Base-by-base conservation (phyloP, 2,329 filamentous ascomycete species). In the Ilyonectria sp. region DNA sequence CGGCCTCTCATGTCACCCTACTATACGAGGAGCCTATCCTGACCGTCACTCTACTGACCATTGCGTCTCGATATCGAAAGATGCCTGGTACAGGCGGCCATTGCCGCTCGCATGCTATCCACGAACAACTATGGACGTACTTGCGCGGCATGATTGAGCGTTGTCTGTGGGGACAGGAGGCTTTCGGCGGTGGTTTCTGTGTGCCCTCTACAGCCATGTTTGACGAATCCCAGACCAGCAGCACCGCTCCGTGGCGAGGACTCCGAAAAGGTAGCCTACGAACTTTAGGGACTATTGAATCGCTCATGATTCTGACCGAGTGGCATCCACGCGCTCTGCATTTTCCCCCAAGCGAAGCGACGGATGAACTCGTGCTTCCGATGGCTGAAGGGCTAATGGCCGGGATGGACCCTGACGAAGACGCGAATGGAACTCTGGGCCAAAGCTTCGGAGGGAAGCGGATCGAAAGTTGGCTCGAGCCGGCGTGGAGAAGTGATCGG, bases 241-340 rank as follows among this genome's bases (percentile, higher is more conserved):
- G 89, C 79, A 92, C 91, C 4, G 90, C 92, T 69, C 86, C 92
- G 54, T 88, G 92, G 89, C 84, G 91, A 83, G 87, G 90, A 81
- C 77, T 94, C 82, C 80, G 90, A 63, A 93, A 92, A 77, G 93
- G 93, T 21, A 96, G 95, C 72, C 84, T 98, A 60, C 89, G 96
- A 59, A 97, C 95, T 0, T 84, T 99, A 4, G 96, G 96, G 17
- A 98, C 95, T 0, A 94, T 99, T 29, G 96, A 99, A 82, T 97
- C 94, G 37, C 83, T 99, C 35, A 91, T 99, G 86, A 92, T 99
- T 29, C 85, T 99, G 50, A 98, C 95, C 1, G 96, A 99, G 77
- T 99, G 96, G 95, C 95, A 98, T 79, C 96, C 96, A 5, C 90
- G 95, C 6, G 95, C 95, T 17, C 86, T 99, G 67, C 95, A 98